Conservation (phyloP, 2,329 filamentous ascomycete genomes). For the Cordyceps farinosa region DNA sequence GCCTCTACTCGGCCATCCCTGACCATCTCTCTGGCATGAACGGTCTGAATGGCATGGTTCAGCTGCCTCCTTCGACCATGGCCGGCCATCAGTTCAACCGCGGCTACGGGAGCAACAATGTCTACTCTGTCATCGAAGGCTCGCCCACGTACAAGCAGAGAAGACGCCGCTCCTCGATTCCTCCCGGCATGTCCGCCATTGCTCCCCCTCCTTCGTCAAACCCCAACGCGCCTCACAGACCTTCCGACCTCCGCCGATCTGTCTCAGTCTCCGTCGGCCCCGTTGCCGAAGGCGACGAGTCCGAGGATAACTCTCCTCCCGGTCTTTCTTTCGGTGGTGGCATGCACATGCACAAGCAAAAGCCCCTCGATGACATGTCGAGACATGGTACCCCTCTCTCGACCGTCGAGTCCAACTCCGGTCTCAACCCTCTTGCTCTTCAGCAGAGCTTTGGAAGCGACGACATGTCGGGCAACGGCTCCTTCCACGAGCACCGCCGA, state of each 20-base stretch:
- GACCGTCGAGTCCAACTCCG: constrained; percentile 76
- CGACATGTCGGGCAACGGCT: constrained; percentile 19
- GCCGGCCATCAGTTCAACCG: constrained; percentile 75
- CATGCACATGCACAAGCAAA: constrained; percentile 69
- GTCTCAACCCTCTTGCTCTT: constrained; percentile 65
- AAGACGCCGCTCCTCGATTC: constrained; percentile 87
- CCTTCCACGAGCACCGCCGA: constrained; percentile 51
- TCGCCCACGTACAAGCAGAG: constrained; percentile 99
- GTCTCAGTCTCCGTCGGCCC: constrained; percentile 84
- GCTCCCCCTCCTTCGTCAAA: constrained; percentile 62
- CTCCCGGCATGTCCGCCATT: constrained; percentile 68
- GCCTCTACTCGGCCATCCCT: constrained; percentile 90
- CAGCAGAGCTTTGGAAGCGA: constrained; percentile 62
- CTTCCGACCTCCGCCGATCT: constrained; percentile 86
- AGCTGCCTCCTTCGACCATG: constrained; percentile 81
- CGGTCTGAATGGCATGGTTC: constrained; percentile 82
- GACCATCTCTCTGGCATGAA: constrained; percentile 73
- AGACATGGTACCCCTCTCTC: constrained; percentile 87
- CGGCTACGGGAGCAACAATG: constrained; percentile 69
- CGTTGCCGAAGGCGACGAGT: constrained; percentile 75
- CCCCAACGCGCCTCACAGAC: constrained; percentile 62
- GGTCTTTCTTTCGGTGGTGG: constrained; percentile 69
- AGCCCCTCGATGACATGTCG: constrained; percentile 64
- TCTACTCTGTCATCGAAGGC: constrained; percentile 94
- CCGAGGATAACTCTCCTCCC: constrained; percentile 73